phyloP scores from a whole-genome alignment of 768 basidiomycete species.

The Hemileccinum rubropunctum region DNA sequence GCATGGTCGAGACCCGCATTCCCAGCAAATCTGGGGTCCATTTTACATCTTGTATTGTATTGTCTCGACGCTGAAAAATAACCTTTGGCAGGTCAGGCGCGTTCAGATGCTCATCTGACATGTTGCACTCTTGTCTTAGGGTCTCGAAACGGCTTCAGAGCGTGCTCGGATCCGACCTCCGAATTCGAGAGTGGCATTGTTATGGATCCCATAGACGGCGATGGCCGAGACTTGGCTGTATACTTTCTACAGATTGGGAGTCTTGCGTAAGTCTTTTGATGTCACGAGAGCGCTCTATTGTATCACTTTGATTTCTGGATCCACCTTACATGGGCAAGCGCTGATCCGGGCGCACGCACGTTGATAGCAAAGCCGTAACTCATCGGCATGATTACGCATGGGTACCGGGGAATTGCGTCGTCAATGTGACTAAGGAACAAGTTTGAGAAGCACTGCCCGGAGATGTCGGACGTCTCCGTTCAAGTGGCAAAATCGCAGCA shows the following conservation, averaged over 20 bases:
- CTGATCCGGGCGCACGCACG: too few relatives aligned
- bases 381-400: too few relatives aligned
- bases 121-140: background rate
- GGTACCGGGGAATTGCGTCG: too few relatives aligned
- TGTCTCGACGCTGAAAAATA: background rate
- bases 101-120: background rate
- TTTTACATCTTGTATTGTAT: background rate
- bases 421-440: background rate
- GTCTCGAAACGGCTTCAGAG: background rate
- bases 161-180: background rate
- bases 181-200: background rate
- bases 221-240: constrained; percentile 8
- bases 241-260: constrained; percentile 13
- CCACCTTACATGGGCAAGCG: background rate
- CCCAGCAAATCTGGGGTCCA: background rate
- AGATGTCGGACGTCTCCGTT: too few relatives aligned
- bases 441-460: background rate
- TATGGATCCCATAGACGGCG: background rate
- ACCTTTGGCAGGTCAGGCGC: background rate
- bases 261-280: constrained; percentile 1
- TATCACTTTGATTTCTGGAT: background rate
- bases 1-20: constrained; percentile 5
- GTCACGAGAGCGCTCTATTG: too few relatives aligned
- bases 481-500: background rate
- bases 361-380: too few relatives aligned